Base-by-base conservation (phyloP, 768 basidiomycete genomes). In the Leccinum truebloodii region DNA sequence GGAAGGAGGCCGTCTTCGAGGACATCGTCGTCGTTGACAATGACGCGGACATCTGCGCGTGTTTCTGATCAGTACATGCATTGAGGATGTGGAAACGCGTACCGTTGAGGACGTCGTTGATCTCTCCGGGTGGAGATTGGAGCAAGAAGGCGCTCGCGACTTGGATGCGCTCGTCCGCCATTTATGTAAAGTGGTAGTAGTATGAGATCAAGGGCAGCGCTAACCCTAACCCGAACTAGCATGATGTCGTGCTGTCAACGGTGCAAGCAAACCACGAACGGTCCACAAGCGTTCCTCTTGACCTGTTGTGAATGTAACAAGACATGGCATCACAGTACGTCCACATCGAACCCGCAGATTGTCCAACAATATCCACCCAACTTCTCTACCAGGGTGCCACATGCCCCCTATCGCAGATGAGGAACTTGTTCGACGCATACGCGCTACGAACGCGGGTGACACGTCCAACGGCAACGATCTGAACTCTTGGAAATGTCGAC, bases 41-140 rank as follows among this genome's bases (percentile, higher is more conserved):
- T 92, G 72, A 83, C 86, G 68, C 95, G 91, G 55, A 98, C 86
- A 78, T 98, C 96, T 95, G 69, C 62, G 64, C 62, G 62, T 22
- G 46, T 22, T 13, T 52, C 39, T 51, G 46, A 51, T 61, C 0
- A 57, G 48, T 4, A 12, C 4, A 12, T 0, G 48, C 2, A 26
- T 20, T 1, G 52, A 30, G 16, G 26, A 13, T 10, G n/a, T 7
- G 51, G 4, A 52, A n/a, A 50, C 50, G 57, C 75, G 63, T 61
- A 92, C 94, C 94, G 68, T 92, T 92, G 57, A 98, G 80, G 18
- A 97, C 95, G 77, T 98, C 95, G 74, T 96, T 97, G 65, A 98
- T 94, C 79, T 98, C 92, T 50, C 95, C 95, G 1, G 95, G 95
- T 26, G 95, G 95, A 1, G 93, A 87, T 72, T 97, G 95, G 1